Evolutionary conservation across 768 basidiomycete species (phyloP), one percentile per base, ranked within the genome.

Genomic region (Lyophyllum shimeji): DNA sequence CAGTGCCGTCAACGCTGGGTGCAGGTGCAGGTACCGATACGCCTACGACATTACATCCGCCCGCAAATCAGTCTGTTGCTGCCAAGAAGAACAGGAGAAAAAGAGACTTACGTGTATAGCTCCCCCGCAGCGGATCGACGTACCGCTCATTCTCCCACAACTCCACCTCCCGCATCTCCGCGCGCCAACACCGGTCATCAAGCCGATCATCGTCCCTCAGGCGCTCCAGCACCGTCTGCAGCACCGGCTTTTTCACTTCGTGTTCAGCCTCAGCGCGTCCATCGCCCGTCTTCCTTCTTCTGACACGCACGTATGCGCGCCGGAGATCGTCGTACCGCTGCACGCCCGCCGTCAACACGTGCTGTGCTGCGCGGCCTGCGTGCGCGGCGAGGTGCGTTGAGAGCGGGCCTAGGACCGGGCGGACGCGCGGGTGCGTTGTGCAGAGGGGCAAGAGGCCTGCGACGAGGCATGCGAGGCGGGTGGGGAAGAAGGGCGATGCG

Each of bases 101-200:
- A 47, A 47, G 7, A 20, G 31, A 47, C 2, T 2, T 2, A 40
- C 4, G 18, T n/a, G 15, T 40, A 4, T 9, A 29, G 21, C 48
- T 15, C 17, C 18, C 48, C 34, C 29, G 70, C 67, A 33, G 69
- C 45, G 24, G 2, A 4, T 15, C 20, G 7, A 31, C 18, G 15
- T 80, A 86, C 17, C 91, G 76, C 66, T 93, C 89, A 69, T 92
- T 93, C 74, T 93, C 91, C 76, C 82, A 93, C 21, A 93, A 65
- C 67, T 90, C 87, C 15, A 93, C 88, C 31, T 84, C 80, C 6
- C 82, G 68, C 71, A 86, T 77, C 64, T 87, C 82, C 1, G 85
- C 74, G 0, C 70, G 73, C 89, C 89, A 92, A 43, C 82, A 82
- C 25, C 64, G 69, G 63, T 91, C 87, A 6, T 76, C 74, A 2